These are phyloP conservation scores for Cryptosporidium xiaoi DNA, from an alignment of 169 alveolate genomes.

Conservation along the genomic window DNA sequence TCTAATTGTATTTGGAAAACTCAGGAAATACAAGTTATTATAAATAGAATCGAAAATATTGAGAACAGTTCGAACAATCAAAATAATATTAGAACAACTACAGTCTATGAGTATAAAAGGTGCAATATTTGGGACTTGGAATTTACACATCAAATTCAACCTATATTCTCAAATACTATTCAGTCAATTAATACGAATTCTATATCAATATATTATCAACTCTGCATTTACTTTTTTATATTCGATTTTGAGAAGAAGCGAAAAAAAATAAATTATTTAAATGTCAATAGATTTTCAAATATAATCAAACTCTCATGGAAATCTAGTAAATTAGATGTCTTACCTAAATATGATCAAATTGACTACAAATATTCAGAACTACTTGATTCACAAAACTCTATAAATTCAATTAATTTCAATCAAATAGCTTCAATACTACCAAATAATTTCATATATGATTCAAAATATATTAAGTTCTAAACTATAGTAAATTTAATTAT, in stretches of 20 bases:
- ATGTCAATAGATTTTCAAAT: slow-evolving; percentile 17
- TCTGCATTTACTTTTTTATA: slow-evolving; percentile 33
- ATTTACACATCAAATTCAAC: slow-evolving; percentile 41
- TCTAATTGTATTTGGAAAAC: slow-evolving; percentile 35
- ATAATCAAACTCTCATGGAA: slow-evolving; percentile 49
- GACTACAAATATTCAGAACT: not conserved
- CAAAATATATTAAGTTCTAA: slow-evolving; percentile 27
- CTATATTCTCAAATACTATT: slow-evolving; percentile 4
- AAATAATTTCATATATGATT: not conserved
- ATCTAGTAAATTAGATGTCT: slow-evolving; percentile 27
- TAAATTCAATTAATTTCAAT: not conserved
- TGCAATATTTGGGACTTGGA: slow-evolving; percentile 67
- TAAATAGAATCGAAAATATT: slow-evolving; percentile 37
- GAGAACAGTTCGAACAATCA: not conserved
- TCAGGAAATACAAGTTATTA: slow-evolving; percentile 39
- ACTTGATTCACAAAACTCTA: not conserved
- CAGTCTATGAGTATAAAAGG: slow-evolving; percentile 30
- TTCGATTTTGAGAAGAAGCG: not conserved
- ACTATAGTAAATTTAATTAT: not conserved
- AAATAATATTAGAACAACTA: not conserved
- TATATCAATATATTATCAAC: slow-evolving; percentile 28
- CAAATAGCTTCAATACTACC: slow-evolving; percentile 28
- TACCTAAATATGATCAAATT: not conserved
- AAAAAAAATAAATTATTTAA: slow-evolving; percentile 7
- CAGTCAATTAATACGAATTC: slow-evolving; percentile 1